Evolutionary conservation across 179 eudicot species (phyloP), one percentile per base, ranked within the genome.

Genomic region (Actinidia polygama): DNA sequence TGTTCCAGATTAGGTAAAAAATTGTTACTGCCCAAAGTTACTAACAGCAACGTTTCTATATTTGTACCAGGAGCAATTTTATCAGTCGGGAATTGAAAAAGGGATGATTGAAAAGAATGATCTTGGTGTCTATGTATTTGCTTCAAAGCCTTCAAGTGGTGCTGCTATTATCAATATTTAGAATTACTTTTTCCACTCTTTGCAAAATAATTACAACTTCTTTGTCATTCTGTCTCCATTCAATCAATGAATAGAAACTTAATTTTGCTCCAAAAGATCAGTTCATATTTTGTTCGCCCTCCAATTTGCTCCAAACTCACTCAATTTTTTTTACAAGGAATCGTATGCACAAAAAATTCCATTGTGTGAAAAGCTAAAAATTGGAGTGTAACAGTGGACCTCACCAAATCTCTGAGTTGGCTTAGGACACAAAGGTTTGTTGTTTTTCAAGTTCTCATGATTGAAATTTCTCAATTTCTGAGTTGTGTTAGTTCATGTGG

Each of bases 61-160:
- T 30, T 68, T 30, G 47, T 68, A 36, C 40, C 73, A 68, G 73
- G 47, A 68, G 73, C 73, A 68, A 36, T 68, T 68, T 68, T 68
- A 68, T 30, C 16, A 67, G 11, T 67, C 72, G 1, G 36, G 72
- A 15, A 18, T 67, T 3, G 19, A 11, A 14, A 67, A 67, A 30
- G n/a, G 72, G 72, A 8, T 67, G 47, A 67, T 67, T 3, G 72
- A 67, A 47, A 30, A 67, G n/a, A 30, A 67, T 26, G 72, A 67
- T 12, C 72, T 67, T 30, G 72, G 46, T 30, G 46, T 67, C 5
- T 67, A 30, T 67, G 72, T 67, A 26, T 67, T 67, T 67, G 72
- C 72, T 67, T 67, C 72, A 18, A 67, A 67, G 46, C 72, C 72
- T 6, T 67, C 72, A 67, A 67, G 47, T 30, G 72, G 72, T 14